phyloP scores from a whole-genome alignment of 768 basidiomycete species.

The Phlebiopsis flavidoalba region DNA sequence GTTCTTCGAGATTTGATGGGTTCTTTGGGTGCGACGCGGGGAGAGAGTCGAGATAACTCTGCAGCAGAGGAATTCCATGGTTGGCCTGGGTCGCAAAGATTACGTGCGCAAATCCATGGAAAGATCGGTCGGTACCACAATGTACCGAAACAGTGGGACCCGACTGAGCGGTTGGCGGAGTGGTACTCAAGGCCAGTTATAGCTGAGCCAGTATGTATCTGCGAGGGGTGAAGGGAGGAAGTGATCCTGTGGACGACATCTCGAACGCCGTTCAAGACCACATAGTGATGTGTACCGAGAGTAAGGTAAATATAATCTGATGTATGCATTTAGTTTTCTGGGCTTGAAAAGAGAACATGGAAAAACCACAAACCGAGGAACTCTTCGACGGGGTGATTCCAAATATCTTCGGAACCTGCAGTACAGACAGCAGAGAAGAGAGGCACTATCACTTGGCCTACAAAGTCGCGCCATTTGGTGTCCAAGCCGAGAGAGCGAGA shows the following conservation, averaged over 20 bases:
- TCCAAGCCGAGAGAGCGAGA: constrained; percentile 44
- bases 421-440: constrained; percentile 75
- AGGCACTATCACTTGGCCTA: constrained; percentile 49
- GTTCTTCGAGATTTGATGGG: neutral
- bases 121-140: constrained; percentile 25
- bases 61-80: constrained; percentile 50
- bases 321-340: neutral
- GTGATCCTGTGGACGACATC: constrained; percentile 54
- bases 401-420: constrained; percentile 48
- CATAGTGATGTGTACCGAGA: constrained; percentile 64
- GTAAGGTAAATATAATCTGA: constrained; percentile 71
- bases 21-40: constrained; percentile 11
- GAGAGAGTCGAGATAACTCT: constrained; percentile 39
- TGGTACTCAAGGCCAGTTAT: constrained; percentile 38
- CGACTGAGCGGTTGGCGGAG: neutral
- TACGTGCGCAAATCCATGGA: constrained; percentile 57
- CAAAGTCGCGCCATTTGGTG: constrained; percentile 45
- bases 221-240: constrained; percentile 27
- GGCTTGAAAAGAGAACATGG: neutral
- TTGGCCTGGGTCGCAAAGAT: constrained; percentile 74
- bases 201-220: constrained; percentile 51
- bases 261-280: constrained; percentile 52
- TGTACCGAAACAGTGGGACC: constrained; percentile 5
- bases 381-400: constrained; percentile 56
- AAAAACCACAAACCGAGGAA: constrained; percentile 47